phyloP scores from a whole-genome alignment of 31 red algal species.

The Porphyra umbilicalis region DNA sequence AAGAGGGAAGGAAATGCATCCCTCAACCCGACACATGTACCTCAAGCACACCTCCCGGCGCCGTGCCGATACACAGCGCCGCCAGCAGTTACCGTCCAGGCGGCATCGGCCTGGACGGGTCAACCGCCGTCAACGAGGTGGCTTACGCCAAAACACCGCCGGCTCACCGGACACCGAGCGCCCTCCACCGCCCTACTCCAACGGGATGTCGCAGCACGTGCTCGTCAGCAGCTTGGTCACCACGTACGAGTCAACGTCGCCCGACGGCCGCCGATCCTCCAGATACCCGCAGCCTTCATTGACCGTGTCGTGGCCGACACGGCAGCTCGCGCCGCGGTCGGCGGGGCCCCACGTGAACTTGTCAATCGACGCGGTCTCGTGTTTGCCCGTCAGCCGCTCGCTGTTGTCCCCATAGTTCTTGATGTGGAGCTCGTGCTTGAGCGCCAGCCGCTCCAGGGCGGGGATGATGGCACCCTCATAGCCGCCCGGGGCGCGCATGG shows the following conservation, averaged over 20 bases:
- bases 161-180: too few relatives aligned
- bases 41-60: too few relatives aligned
- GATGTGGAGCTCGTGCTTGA: conserved; percentile 89
- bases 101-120: too few relatives aligned
- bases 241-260: conserved; percentile 79
- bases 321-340: conserved; percentile 69
- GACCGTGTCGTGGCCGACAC: conserved; percentile 54
- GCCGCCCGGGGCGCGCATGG: conserved; percentile 79
- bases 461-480: conserved; percentile 45
- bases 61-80: too few relatives aligned
- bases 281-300: conserved; percentile 85
- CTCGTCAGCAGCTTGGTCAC: conserved; percentile 79
- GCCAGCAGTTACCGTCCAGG: too few relatives aligned
- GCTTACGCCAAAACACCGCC: too few relatives aligned
- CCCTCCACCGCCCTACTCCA: background rate
- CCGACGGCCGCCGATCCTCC: conserved; percentile 90
- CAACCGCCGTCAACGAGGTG: too few relatives aligned
- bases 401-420: conserved; percentile 79
- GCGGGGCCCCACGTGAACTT: conserved; percentile 73
- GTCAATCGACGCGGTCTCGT: conserved; percentile 79
- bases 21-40: too few relatives aligned
- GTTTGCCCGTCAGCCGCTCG: conserved; percentile 70
- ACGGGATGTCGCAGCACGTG: conserved; percentile 79
- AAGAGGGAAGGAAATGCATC: too few relatives aligned
- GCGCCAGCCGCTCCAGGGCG: conserved; percentile 52